Conservation (phyloP, 139 green algal genomes). For the Closterium sp. region DNA sequence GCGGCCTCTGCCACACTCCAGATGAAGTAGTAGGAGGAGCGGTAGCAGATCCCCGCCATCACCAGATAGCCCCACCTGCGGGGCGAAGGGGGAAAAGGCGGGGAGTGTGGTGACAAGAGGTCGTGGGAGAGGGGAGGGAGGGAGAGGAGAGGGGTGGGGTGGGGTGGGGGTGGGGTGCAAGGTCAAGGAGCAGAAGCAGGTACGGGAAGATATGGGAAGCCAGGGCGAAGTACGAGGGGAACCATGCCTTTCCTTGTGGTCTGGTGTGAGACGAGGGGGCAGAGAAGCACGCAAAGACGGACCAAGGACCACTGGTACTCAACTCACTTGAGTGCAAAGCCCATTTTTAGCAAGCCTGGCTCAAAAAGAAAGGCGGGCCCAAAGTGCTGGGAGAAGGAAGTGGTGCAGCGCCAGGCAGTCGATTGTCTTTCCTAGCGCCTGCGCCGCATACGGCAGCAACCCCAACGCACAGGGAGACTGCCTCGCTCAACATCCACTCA, state of each 20-base stretch:
- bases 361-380: background rate
- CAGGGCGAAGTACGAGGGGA: too few relatives aligned
- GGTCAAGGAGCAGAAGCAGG: too few relatives aligned
- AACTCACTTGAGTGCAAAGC: background rate
- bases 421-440: background rate
- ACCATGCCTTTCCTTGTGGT: too few relatives aligned
- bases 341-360: background rate
- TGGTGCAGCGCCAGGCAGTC: background rate
- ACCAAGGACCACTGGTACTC: too few relatives aligned
- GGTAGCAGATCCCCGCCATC: conserved; percentile 18
- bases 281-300: too few relatives aligned
- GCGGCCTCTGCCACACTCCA: conserved; percentile 41
- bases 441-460: background rate
- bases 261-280: too few relatives aligned
- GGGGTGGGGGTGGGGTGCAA: too few relatives aligned
- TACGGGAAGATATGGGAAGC: too few relatives aligned
- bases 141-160: too few relatives aligned
- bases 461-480: too few relatives aligned
- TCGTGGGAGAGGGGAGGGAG: background rate
- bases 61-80: conserved; percentile 29
- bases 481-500: background rate
- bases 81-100: background rate
- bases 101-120: background rate
- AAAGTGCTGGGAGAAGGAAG: conserved; percentile 2
- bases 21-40: conserved; percentile 54